Conservation (phyloP, 257 asterid species). For the Lavandula angustifolia region DNA sequence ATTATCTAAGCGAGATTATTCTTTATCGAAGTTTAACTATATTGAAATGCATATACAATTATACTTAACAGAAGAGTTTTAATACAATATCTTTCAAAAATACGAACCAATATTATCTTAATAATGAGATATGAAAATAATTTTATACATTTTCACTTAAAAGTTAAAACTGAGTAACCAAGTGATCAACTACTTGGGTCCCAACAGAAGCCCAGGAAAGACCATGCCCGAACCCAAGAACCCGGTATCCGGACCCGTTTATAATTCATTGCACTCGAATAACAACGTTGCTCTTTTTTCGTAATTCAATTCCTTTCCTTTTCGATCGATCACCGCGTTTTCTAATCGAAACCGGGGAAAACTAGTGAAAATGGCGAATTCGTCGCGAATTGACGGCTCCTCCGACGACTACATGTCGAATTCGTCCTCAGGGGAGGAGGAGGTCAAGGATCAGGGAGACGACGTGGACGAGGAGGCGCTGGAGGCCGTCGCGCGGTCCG, state of each 20-base stretch:
- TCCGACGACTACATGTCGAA: conserved; percentile 46
- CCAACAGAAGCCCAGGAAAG: neutral
- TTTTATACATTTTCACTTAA: no score
- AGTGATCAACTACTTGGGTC: no score
- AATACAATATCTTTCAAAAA: no score
- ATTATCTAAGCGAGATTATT: no score
- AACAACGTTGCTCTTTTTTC: conserved; percentile 16
- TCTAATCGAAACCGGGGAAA: conserved; percentile 14
- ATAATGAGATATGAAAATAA: no score
- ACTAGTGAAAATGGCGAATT: conserved; percentile 40
- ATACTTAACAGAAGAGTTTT: no score
- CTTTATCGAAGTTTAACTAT: no score
- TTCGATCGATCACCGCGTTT: neutral
- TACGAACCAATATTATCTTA: no score
- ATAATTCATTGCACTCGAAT: neutral
- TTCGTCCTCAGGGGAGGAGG: conserved; percentile 57
- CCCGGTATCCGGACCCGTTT: neutral
- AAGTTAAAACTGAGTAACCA: no score
- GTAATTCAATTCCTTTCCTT: neutral
- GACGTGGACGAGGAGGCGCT: conserved; percentile 82
- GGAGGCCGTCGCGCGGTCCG: conserved; percentile 64
- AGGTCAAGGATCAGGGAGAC: conserved; percentile 45
- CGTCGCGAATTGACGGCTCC: conserved; percentile 39
- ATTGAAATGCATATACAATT: no score
- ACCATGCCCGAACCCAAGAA: neutral